Evolutionary conservation across 176 grass and related monocot genomes (phyloP).

Genomic region (Alloteropsis semialata): DNA sequence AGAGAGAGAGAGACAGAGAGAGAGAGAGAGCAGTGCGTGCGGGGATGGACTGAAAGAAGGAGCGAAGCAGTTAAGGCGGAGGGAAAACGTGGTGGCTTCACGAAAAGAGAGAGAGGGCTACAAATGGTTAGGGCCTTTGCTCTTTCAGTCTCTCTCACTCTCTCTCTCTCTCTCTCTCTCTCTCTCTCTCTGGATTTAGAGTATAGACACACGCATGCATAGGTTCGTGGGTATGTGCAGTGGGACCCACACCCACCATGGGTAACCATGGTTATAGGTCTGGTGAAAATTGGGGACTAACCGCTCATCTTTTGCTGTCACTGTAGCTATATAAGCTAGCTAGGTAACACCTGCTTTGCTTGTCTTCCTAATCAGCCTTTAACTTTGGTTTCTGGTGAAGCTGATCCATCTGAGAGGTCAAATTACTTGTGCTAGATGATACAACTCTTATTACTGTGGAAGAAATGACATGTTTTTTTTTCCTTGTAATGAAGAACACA

Average conservation of each 20-base stretch:
- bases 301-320: not conserved
- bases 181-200: too few species aligned
- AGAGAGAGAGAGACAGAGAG: not conserved
- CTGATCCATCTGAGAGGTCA: not conserved
- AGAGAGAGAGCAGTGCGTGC: not conserved
- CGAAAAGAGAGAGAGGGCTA: slow-evolving; percentile 40
- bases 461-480: not conserved
- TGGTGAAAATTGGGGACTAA: not conserved
- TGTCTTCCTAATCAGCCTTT: not conserved
- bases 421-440: not conserved
- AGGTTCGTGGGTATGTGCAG: not conserved
- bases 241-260: not conserved
- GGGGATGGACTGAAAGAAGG: too few species aligned
- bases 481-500: not conserved
- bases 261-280: not conserved
- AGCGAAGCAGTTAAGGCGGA: slow-evolving; percentile 46
- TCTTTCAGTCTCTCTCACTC: not conserved
- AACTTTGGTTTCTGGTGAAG: not conserved
- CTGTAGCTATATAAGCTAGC: too few species aligned
- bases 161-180: not conserved
- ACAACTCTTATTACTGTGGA: not conserved
- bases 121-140: slow-evolving; percentile 20
- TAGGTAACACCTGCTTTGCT: not conserved
- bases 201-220: not conserved
- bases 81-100: slow-evolving; percentile 59